A percentile compares a stretch with the other conserved stretches of the same genome.
phyloP scores from a whole-genome alignment of 495 filamentous ascomycete species.

The Hypoxylon lienhwacheense region DNA sequence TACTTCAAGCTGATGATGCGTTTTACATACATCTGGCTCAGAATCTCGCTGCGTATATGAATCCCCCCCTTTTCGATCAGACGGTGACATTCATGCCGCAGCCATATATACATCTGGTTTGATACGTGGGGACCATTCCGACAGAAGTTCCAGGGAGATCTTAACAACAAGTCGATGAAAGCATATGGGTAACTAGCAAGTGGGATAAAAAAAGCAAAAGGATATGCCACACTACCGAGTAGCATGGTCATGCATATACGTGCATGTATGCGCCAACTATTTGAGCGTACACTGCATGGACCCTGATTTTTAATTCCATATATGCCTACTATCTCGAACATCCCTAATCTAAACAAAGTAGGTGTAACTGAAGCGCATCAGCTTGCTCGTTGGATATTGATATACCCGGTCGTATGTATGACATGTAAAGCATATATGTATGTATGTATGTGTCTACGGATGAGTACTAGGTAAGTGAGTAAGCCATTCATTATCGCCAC shows the following conservation, averaged over 20 bases:
- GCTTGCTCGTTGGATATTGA: too few species aligned
- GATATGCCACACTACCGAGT: conserved; percentile 21
- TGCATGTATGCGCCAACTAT: conserved; percentile 11
- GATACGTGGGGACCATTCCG: neutral
- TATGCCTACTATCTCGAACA: neutral
- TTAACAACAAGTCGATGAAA: conserved; percentile 1
- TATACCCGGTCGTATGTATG: too few species aligned
- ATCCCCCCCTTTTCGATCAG: conserved; percentile 5
- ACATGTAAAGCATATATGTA: too few species aligned
- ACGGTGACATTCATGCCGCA: neutral
- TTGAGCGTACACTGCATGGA: conserved; percentile 10
- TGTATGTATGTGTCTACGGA: too few species aligned
- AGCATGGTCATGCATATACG: conserved; percentile 15
- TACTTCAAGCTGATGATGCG: neutral
- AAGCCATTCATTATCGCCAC: too few species aligned
- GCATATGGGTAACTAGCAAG: too few species aligned
- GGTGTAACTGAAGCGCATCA: too few species aligned
- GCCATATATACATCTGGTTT: neutral
- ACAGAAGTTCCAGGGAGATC: neutral
- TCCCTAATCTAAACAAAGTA: neutral
- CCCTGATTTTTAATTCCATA: neutral
- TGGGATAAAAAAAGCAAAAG: conserved; percentile 15
- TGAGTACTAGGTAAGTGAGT: too few species aligned
- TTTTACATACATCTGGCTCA: conserved; percentile 11
- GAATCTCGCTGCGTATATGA: neutral